phyloP scores from a whole-genome alignment of 2,329 filamentous ascomycete genomes.

The Ampelomyces quisqualis region DNA sequence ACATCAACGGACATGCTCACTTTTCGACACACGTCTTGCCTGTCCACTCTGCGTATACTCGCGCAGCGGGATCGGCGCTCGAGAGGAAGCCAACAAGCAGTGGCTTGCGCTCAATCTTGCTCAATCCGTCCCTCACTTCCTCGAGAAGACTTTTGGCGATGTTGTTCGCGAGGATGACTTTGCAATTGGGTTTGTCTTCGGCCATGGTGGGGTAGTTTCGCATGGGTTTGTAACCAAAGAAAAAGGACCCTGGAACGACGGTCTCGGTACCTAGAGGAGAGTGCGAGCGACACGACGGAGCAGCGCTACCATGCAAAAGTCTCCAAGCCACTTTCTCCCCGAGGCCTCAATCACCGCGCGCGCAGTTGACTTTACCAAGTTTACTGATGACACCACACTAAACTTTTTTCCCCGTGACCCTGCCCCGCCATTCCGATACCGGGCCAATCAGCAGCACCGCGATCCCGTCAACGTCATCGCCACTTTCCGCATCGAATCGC shows the following conservation, averaged over 20 bases:
- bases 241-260: too few species aligned
- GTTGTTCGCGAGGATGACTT: slow-evolving; percentile 84
- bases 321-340: not conserved
- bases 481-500: slow-evolving; percentile 8
- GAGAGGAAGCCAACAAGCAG: slow-evolving; percentile 88
- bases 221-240: too few species aligned
- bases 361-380: too few species aligned
- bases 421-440: slow-evolving; percentile 21
- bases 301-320: not conserved
- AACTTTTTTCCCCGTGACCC: slow-evolving; percentile 14
- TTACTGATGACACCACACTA: too few species aligned
- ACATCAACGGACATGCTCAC: slow-evolving; percentile 58
- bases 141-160: slow-evolving; percentile 79
- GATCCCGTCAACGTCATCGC: slow-evolving; percentile 20
- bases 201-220: slow-evolving; percentile 34
- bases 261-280: too few species aligned
- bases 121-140: slow-evolving; percentile 75
- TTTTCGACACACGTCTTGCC: slow-evolving; percentile 95
- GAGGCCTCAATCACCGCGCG: slow-evolving; percentile 4
- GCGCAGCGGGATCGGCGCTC: slow-evolving; percentile 84
- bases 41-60: slow-evolving; percentile 96
- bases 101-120: slow-evolving; percentile 70
- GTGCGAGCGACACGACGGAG: too few species aligned
- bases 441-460: slow-evolving; percentile 22
- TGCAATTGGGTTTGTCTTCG: slow-evolving; percentile 63